phyloP scores from a whole-genome alignment of 148 eudicot species.

The Diospyros lotus region DNA sequence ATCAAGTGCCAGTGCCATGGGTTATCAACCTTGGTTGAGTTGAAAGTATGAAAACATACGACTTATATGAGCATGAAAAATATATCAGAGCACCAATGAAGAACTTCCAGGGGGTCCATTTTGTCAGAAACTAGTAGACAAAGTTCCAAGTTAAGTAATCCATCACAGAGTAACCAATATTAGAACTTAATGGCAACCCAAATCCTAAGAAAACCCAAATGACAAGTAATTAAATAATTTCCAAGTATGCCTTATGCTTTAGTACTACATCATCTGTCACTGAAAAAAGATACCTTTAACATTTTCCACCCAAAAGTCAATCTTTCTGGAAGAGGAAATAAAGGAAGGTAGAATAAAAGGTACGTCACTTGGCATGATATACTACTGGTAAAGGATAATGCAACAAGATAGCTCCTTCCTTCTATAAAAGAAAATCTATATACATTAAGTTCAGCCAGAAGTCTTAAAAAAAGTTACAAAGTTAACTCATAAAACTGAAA shows the following conservation, averaged over 20 bases:
- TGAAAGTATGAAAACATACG: not conserved
- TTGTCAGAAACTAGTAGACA: not conserved
- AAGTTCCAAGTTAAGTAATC: not conserved
- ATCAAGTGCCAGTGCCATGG: conserved; percentile 2
- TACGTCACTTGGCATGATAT: not conserved
- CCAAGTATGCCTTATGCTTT: not conserved
- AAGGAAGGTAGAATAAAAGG: not conserved
- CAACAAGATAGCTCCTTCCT: not conserved
- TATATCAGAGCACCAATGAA: not conserved
- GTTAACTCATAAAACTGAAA: not conserved
- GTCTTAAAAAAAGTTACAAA: not conserved
- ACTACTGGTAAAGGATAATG: not conserved
- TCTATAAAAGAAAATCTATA: not conserved
- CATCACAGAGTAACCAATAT: not conserved
- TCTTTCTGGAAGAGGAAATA: not conserved
- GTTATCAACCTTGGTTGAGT: conserved; percentile 6
- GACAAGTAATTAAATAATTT: not conserved
- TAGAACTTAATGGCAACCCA: not conserved
- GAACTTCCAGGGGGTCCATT: conserved; percentile 3
- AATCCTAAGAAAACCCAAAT: not conserved
- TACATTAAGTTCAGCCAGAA: not conserved
- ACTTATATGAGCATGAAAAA: not conserved
- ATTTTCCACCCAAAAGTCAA: not conserved
- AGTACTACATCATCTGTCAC: not conserved
- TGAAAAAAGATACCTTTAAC: not conserved